These are phyloP conservation scores for Herpetomonas tarakana DNA, from an alignment of 208 protist genomes.

Conservation along the genomic window DNA sequence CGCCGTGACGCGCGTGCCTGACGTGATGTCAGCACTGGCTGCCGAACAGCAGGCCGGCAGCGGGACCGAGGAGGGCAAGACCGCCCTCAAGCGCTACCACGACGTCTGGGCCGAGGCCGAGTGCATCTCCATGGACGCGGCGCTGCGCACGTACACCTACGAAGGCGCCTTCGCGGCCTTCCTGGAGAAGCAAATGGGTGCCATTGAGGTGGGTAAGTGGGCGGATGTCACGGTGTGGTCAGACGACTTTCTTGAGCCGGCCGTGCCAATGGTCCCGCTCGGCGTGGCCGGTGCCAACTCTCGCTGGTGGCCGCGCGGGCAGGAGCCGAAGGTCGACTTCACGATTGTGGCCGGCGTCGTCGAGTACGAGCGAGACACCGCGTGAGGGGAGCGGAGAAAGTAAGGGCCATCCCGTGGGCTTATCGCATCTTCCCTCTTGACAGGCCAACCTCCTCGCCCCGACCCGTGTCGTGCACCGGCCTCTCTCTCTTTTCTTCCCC, in stretches of 20 bases:
- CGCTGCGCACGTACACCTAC: conserved; percentile 52
- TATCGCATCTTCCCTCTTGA: no score
- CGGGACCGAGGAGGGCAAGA: not conserved
- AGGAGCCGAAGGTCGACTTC: conserved; percentile 35
- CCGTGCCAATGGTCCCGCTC: conserved; percentile 14
- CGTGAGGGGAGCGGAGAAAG: no score
- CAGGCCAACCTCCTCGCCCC: no score
- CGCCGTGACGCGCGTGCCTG: conserved; percentile 49
- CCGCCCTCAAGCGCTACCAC: conserved; percentile 27
- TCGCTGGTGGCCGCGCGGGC: conserved; percentile 34
- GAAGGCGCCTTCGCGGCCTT: conserved; percentile 55
- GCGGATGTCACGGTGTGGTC: conserved; percentile 62
- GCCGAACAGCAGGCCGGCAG: conserved; percentile 21
- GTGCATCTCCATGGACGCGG: conserved; percentile 51
- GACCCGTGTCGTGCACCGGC: no score
- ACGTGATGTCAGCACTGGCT: conserved; percentile 45
- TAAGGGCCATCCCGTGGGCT: no score
- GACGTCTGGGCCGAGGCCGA: conserved; percentile 43
- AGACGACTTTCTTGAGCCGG: conserved; percentile 37
- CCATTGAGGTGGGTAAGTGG: conserved; percentile 52
- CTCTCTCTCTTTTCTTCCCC: not conserved
- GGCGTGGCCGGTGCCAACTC: conserved; percentile 16
- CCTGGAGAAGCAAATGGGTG: conserved; percentile 49
- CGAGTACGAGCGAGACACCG: conserved; percentile 39
- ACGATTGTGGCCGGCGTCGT: conserved; percentile 51